Base-by-base conservation (phyloP, 148 eudicot species). In the Amaranthus hypochondriacus region DNA sequence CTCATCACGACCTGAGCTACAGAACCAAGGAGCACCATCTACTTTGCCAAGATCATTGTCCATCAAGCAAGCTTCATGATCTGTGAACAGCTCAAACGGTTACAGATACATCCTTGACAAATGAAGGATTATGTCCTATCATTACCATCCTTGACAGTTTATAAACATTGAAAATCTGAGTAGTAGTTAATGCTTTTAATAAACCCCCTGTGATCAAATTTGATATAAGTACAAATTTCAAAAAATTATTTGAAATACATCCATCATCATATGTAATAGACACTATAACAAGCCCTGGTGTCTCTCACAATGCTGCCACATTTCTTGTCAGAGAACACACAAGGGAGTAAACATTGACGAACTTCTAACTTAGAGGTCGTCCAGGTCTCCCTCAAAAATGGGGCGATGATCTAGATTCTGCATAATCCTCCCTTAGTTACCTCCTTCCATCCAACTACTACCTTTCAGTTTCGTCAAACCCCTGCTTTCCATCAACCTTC, bases 1-100 rank as follows among this genome's bases (percentile, higher is more conserved):
- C 93, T 89, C 87, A 68, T 83, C 87, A 84, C 97, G 92, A 71
- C 84, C 72, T 70, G 75, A 84, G 69, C 92, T 83, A 80, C 99
- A 95, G 82, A 90, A 90, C 92, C 92, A 84, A 73, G 86, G 72
- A 67, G 81, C 86, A 61, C 86, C 79, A 76, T 78, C 77, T 62
- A 69, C 60, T 51, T 81, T 62, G 70, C 66, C 51, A 10, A 74
- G 47, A 47, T 76, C 72, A 80, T 75, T 77, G 64, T 74, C 82
- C 56, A 85, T 78, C 81, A 87, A 52, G 81, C 99, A 95, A 21
- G 54, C 82, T 65, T 76, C 81, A 78, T 95, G 99, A 82, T 88
- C 99, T 95, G 89, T 83, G 76, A n/a, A 77, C 77, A 85, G 56
- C 74, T 80, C 71, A 48, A 74, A 43, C 10, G 61, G 60, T 68